phyloP scores from a whole-genome alignment of 148 eudicot species.

The Rhododendron ovatum region DNA sequence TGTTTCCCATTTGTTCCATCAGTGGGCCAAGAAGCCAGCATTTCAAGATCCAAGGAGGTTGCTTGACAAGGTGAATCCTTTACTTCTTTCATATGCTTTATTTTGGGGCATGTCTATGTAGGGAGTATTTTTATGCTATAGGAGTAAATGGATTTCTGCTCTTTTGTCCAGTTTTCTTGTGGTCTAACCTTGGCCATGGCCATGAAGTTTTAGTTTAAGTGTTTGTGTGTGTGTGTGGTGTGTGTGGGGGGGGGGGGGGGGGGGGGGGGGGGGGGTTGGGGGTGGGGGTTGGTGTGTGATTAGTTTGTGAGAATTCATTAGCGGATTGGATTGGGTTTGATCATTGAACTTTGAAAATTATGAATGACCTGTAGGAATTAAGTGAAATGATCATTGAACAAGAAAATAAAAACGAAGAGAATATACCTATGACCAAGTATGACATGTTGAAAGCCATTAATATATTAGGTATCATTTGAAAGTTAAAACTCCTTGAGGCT shows the following conservation, averaged over 20 bases:
- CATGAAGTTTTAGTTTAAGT: background rate
- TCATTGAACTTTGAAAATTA: too few species aligned
- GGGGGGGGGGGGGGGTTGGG: too few species aligned
- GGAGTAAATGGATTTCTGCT: background rate
- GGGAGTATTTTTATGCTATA: background rate
- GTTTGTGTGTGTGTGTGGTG: too few species aligned
- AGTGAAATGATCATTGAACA: too few species aligned
- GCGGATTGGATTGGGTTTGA: too few species aligned
- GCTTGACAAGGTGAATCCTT: conserved; percentile 65
- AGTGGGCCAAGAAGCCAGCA: conserved; percentile 95
- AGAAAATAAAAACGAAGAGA: background rate
- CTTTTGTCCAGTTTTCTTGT: background rate
- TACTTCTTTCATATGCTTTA: background rate
- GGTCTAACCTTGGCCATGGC: background rate
- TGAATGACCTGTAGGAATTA: too few species aligned
- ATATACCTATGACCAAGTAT: background rate
- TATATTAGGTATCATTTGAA: background rate
- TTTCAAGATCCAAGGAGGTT: conserved; percentile 84
- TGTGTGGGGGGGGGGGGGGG: too few species aligned
- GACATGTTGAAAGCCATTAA: background rate
- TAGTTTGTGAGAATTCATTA: background rate
- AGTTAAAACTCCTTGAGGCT: background rate
- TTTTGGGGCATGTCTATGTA: background rate
- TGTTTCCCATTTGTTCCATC: conserved; percentile 82
- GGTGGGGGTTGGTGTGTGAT: too few species aligned